These are phyloP conservation scores for Apocynum venetum DNA, from an alignment of 257 asterid species.

Conservation along the genomic window DNA sequence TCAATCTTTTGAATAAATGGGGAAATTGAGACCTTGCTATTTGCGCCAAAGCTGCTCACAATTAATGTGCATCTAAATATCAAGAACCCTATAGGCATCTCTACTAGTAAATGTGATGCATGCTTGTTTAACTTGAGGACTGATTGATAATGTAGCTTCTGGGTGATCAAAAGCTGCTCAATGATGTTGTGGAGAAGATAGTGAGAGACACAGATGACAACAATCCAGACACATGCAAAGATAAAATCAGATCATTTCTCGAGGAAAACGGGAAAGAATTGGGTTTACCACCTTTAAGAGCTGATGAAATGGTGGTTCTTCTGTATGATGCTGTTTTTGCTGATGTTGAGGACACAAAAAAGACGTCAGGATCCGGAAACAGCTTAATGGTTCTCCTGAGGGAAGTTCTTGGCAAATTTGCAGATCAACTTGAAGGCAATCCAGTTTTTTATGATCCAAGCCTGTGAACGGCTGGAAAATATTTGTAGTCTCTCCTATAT, in stretches of 20 bases:
- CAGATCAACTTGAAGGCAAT: conserved; percentile 47
- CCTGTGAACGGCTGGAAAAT: conserved; percentile 4
- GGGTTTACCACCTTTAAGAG: conserved; percentile 45
- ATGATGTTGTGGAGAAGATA: conserved; percentile 30
- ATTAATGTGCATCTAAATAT: background rate
- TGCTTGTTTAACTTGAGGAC: background rate
- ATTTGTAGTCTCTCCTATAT: too few relatives aligned
- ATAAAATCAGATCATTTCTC: conserved; percentile 32
- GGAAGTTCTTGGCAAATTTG: conserved; percentile 46
- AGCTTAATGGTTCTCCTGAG: conserved; percentile 28
- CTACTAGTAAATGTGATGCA: background rate
- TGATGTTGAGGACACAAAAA: conserved; percentile 25
- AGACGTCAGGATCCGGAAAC: conserved; percentile 20
- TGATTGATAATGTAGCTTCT: conserved; percentile 35
- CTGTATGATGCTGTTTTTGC: conserved; percentile 37
- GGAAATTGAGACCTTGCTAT: background rate
- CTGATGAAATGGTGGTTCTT: conserved; percentile 39
- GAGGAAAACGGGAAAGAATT: conserved; percentile 36
- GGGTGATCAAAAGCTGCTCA: conserved; percentile 30
- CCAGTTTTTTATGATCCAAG: conserved; percentile 42
- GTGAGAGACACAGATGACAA: conserved; percentile 20
- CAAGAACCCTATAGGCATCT: background rate
- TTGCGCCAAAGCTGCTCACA: background rate
- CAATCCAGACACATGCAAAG: conserved; percentile 14
- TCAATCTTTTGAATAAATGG: background rate